Evolutionary conservation across 805 yeast species (phyloP), one percentile per base, ranked within the genome.

Genomic region (Maudiozyma turicensis): DNA sequence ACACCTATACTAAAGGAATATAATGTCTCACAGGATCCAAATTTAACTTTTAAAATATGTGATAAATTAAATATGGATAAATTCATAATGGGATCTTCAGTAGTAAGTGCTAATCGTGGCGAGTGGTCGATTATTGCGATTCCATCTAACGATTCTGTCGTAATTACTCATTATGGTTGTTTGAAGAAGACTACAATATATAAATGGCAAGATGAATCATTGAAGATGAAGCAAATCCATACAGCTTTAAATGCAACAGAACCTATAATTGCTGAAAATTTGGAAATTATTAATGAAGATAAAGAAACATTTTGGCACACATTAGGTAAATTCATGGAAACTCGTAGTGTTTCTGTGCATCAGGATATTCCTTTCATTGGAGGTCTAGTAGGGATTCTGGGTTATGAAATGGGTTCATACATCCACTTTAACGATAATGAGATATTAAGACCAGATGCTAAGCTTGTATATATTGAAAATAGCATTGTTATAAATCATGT

Each of bases 111-210:
- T 2, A 54, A 61, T 40, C 54, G 66, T 0, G 97, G 98, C 0
- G 74, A 80, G 50, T 88, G 95, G 91, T 81, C 95, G 0, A 81
- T 93, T 5, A 77, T 93, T 48, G 96, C 95, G 0, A 55, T 88
- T 1, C 90, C 90, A 0, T 68, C 71, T 5, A 43, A 46, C 9
- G 45, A 53, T 2, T 67, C 73, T 0, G 72, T 72, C 15, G 75
- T 78, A 2, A 70, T 83, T 10, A 74, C 84, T 2, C 88, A 84
- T 59, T 84, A 86, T 0, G 73, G 81, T 0, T 81, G 80, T 34
- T 40, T 63, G 39, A 51, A 59, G 20, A 63, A 54, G 48, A 65
- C 67, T 2, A 55, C 64, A 0, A 43, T 62, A 7, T 58, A 61
- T 49, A 55, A 55, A 8, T 65, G 69, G 69, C 54, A 58, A 45